Conservation (phyloP, 179 eudicot genomes). For the Beta macrorhiza region DNA sequence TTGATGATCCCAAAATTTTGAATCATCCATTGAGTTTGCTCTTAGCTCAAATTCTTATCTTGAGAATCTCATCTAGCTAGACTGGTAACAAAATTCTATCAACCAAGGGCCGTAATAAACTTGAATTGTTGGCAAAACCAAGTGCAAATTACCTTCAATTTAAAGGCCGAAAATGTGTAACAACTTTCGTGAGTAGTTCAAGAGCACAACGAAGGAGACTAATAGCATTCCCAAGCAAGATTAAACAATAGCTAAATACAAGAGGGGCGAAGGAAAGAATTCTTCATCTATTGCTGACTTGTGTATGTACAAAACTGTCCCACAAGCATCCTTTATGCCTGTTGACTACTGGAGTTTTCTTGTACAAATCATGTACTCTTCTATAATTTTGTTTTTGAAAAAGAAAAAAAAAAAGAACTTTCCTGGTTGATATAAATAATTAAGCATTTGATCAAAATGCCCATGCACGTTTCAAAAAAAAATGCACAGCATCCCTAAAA, state of each 20-base stretch:
- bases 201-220: neutral
- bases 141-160: too few relatives aligned
- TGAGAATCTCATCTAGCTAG: too few relatives aligned
- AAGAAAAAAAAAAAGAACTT: conserved; percentile 2
- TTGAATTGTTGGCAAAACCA: too few relatives aligned
- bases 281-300: conserved; percentile 38
- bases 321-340: conserved; percentile 31
- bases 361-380: conserved; percentile 36
- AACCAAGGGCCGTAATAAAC: too few relatives aligned
- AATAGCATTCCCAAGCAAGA: neutral
- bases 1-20: too few relatives aligned
- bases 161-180: too few relatives aligned
- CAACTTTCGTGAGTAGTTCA: too few relatives aligned
- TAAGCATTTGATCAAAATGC: conserved; percentile 14
- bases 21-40: too few relatives aligned
- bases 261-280: conserved; percentile 31
- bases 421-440: conserved; percentile 20
- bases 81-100: too few relatives aligned
- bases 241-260: neutral
- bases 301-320: conserved; percentile 34
- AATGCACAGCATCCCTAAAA: conserved; percentile 25
- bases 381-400: conserved; percentile 18
- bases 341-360: conserved; percentile 29
- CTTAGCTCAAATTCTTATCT: too few relatives aligned
- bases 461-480: conserved; percentile 31